Conservation (phyloP, 2,329 filamentous ascomycete species). For the Chaetomium strumarium region DNA sequence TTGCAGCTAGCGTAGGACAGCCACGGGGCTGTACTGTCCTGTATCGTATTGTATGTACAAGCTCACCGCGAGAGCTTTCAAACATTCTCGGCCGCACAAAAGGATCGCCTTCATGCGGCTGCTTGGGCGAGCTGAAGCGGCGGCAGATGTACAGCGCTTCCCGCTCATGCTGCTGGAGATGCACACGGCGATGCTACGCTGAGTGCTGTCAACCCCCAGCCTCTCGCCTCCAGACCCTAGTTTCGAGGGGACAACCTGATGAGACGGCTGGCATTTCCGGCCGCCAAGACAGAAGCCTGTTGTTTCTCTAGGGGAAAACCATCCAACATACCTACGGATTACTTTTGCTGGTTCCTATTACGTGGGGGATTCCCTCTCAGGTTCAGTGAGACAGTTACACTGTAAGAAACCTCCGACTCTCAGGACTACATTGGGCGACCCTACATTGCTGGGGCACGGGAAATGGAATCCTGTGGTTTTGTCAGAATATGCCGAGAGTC, state of each 20-base stretch:
- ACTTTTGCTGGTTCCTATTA: background rate
- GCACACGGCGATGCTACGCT: conserved; percentile 19
- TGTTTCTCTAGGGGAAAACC: background rate
- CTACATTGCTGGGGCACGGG: background rate
- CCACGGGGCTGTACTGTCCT: conserved; percentile 14
- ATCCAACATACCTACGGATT: too few relatives aligned
- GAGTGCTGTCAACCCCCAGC: conserved; percentile 11
- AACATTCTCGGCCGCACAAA: conserved; percentile 14
- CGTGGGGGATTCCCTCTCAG: background rate
- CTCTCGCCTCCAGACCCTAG: conserved; percentile 27
- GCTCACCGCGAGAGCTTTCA: conserved; percentile 20
- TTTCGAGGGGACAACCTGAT: conserved; percentile 20
- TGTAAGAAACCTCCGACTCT: background rate
- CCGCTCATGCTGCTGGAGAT: conserved; percentile 10
- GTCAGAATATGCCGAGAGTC: background rate
- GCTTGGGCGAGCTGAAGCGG: conserved; percentile 6
- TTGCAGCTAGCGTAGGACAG: conserved; percentile 1
- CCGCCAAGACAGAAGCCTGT: conserved; percentile 2
- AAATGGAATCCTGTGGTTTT: background rate
- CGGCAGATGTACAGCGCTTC: conserved; percentile 18
- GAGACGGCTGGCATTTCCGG: conserved; percentile 20
- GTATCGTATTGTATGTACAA: too few relatives aligned
- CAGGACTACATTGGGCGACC: too few relatives aligned
- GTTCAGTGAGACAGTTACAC: background rate
- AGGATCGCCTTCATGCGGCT: conserved; percentile 16